Base-by-base conservation (phyloP, 129 eudicot genomes). In the Dittrichia graveolens region DNA sequence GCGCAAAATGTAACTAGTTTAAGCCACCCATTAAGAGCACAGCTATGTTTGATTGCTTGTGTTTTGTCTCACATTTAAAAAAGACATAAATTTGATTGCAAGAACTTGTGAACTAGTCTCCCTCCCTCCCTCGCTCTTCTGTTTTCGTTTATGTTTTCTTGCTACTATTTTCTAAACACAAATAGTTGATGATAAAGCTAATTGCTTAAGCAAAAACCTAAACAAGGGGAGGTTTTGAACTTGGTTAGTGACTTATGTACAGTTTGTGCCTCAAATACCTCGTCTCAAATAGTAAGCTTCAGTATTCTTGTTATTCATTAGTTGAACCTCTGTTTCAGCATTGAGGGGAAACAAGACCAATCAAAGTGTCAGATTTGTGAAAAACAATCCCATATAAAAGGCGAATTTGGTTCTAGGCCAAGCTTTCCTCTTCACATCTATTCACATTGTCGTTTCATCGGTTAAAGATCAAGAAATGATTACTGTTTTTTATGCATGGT, bases 291-390 rank as follows among this genome's bases (percentile, higher is more conserved):
- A 24, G 31, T 24, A 24, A 24, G 31, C 19, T 70, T 66, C 61
- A 75, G 75, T 73, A 40, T 31, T 55, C 14, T 67, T 71, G 67
- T 67, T 71, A 42, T 78, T 57, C 53, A 67, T 80, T 46, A 82
- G 73, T 84, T 81, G 85, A 88, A 90, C 86, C 83, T 91, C 97
- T 68, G 88, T 85, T 77, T 91, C 95, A 68, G 92, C 89, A 81
- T 85, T 74, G 42, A 82, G 89, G 74, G 89, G 73, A 15, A 71
- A 39, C n/a, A 12, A 74, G 84, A 78, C 68, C 47, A 37, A 41
- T 67, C 41, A 3, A 31, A 37, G 46, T 76, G 81, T 41, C 69
- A 39, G 16, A 70, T 73, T 76, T 66, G 61, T 61, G 56, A 76
- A 52, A 43, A 49, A 44, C n/a, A 45, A 45, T 59, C 38, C 37